Evolutionary conservation across 495 filamentous ascomycete genomes (phyloP).

Genomic region (Hyaloscypha finlandica): DNA sequence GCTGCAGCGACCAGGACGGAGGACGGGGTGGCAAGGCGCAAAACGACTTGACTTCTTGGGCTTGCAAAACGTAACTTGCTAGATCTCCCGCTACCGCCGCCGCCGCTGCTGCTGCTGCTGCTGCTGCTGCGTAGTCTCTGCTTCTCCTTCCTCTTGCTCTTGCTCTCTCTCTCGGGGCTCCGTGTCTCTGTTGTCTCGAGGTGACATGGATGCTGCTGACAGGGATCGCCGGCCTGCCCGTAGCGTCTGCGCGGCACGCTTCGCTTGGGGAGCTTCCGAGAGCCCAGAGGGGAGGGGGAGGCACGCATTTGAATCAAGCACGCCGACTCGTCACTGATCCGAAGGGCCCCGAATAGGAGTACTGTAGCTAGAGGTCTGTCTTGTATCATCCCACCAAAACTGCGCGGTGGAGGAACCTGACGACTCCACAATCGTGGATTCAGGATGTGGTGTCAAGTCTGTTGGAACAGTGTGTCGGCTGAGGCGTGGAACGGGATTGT

Average conservation of each 20-base stretch:
- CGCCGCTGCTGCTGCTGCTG: too few relatives aligned
- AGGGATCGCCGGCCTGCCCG: not conserved
- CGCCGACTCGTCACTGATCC: slow-evolving; percentile 10
- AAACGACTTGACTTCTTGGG: not conserved
- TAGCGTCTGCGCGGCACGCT: not conserved
- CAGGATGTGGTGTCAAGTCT: not conserved
- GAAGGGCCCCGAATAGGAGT: not conserved
- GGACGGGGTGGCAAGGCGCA: not conserved
- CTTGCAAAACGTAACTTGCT: not conserved
- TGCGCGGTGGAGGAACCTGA: not conserved
- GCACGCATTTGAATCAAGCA: slow-evolving; percentile 9
- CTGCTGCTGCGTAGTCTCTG: too few relatives aligned
- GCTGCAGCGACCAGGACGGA: not conserved
- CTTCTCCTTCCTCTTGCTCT: not conserved
- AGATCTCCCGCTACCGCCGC: not conserved
- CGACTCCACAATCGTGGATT: too few relatives aligned
- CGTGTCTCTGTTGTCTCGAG: slow-evolving; percentile 13
- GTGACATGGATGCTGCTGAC: slow-evolving; percentile 1
- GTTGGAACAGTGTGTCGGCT: not conserved
- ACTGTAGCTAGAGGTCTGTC: too few relatives aligned
- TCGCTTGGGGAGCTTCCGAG: slow-evolving; percentile 24
- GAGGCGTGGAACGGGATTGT: slow-evolving; percentile 1
- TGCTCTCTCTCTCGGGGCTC: not conserved
- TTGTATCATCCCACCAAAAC: not conserved
- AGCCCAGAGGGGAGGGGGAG: not conserved